Base-by-base conservation (phyloP, 495 filamentous ascomycete species). In the Achaetomiella virescens region DNA sequence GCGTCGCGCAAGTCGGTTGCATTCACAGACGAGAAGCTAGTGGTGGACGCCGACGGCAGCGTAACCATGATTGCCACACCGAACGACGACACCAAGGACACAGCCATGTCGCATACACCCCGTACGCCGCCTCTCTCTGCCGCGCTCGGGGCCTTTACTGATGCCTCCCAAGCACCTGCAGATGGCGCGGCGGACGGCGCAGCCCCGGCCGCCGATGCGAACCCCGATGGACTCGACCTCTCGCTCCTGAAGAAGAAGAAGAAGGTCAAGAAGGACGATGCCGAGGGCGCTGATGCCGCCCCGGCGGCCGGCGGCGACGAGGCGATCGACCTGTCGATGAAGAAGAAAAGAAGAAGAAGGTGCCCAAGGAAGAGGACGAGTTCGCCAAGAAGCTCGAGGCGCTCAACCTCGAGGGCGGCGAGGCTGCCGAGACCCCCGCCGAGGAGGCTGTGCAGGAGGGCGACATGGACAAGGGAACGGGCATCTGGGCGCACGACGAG, bases 291-390 rank as follows among this genome's bases (percentile, higher is more conserved):
- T 79, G 88, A 58, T 0, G 66, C 36, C 11, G 62, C 55, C n/a
- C 54, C 59, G 33, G 46, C 59, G 3, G 62, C 58, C 37, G 67
- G 36, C 38, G 63, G 50, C 24, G 67, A 70, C 27, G 68, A 55
- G 17, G 66, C 57, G 17, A 65, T 68, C 58, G 67, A 95, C 73
- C 81, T 88, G 27, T 80, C 82, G 52, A 76, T 95, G 75, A 95
- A 95, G 77, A 96, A 96, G 71, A 96, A 90, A 92, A 95, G 80
- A 95, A 96, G 84, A 92, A 89, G 83, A 92, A 92, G 84, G 65
- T 75, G 56, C 78, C 82, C 68, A 89, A 88, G 76, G 79, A 73
- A 29, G 73, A 78, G 24, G 80, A 84, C 33, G 74, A 78, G 36
- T 80, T 81, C 57, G 75, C 79, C 48, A 77, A 76, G 66, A 82